Conservation (phyloP, 2,329 filamentous ascomycete genomes). For the Amauroascus verrucosus region DNA sequence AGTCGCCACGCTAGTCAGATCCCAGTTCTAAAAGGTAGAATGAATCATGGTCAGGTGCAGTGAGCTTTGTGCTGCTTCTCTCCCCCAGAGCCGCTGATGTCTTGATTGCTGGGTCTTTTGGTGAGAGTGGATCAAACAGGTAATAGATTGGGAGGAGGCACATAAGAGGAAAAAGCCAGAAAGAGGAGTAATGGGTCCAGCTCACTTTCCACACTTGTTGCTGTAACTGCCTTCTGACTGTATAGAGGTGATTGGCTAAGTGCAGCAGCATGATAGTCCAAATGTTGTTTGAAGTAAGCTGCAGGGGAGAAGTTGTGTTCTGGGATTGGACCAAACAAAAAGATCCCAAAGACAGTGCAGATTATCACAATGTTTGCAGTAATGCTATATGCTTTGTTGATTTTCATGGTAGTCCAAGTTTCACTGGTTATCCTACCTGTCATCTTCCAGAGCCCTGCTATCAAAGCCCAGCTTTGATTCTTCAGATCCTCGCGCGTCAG, state of each 20-base stretch:
- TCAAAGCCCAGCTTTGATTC: background rate
- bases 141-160: background rate
- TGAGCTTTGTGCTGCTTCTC: background rate
- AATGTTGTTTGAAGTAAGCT: background rate
- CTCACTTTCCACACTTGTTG: background rate
- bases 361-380: background rate
- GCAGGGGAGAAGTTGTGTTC: background rate
- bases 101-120: background rate
- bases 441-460: background rate
- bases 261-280: background rate
- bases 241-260: background rate
- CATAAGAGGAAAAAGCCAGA: background rate
- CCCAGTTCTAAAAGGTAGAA: background rate
- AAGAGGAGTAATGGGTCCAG: background rate
- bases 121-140: background rate
- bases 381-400: background rate
- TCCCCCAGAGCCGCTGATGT: background rate
- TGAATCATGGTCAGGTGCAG: background rate
- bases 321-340: background rate
- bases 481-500: background rate
- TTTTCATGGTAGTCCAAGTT: background rate
- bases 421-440: background rate
- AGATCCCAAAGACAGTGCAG: background rate
- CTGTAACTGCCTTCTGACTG: background rate
- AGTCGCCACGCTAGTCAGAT: background rate